These are phyloP conservation scores for Ananas comosus DNA, from an alignment of 176 grass and related monocot genomes.

Conservation along the genomic window DNA sequence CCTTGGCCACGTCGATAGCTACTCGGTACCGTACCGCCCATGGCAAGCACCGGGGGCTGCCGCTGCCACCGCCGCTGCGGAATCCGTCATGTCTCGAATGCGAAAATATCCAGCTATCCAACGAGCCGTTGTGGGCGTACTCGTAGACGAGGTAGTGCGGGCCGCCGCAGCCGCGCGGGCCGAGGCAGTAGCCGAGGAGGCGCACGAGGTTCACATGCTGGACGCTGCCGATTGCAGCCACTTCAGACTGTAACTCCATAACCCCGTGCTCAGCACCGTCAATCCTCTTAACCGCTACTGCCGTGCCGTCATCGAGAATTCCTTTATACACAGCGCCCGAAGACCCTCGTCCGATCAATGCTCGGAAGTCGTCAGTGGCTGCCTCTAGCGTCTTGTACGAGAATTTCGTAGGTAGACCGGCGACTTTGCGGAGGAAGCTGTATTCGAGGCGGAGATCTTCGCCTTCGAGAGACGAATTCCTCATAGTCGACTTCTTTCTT, in stretches of 20 bases:
- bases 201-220: slow-evolving; percentile 48
- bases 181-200: slow-evolving; percentile 52
- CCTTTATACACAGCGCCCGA: slow-evolving; percentile 60
- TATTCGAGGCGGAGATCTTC: slow-evolving; percentile 33
- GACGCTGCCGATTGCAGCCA: slow-evolving; percentile 40
- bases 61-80: background rate
- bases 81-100: background rate
- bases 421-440: slow-evolving; percentile 67
- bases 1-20: slow-evolving; percentile 50
- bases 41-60: slow-evolving; percentile 1
- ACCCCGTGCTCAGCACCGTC: slow-evolving; percentile 22
- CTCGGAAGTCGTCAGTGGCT: slow-evolving; percentile 53
- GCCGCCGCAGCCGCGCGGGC: slow-evolving; percentile 4
- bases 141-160: slow-evolving; percentile 49
- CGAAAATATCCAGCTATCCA: slow-evolving; percentile 45
- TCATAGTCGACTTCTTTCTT: background rate
- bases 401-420: slow-evolving; percentile 40
- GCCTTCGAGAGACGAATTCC: slow-evolving; percentile 12
- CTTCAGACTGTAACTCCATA: slow-evolving; percentile 53
- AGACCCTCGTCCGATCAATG: slow-evolving; percentile 32
- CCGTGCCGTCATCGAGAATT: slow-evolving; percentile 54
- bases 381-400: slow-evolving; percentile 27
- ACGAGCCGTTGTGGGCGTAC: slow-evolving; percentile 38
- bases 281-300: slow-evolving; percentile 56
- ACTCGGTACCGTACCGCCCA: slow-evolving; percentile 30